Base-by-base conservation (phyloP, 169 alveolate species). In the Ichthyophthirius multifiliis region DNA sequence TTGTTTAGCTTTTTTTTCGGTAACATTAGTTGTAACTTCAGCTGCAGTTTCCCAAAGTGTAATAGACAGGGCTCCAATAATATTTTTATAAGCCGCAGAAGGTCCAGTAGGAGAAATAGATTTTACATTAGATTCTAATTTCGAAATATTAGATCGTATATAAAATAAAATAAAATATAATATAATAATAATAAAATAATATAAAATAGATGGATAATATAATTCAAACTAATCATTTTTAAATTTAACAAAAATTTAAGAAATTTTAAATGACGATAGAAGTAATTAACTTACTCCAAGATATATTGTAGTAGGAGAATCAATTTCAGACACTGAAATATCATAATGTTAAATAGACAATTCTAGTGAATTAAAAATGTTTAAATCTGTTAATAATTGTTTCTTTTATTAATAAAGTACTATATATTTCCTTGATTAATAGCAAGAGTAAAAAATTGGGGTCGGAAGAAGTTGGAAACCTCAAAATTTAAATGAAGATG, bases 1-100 rank as follows among this genome's bases (percentile, higher is more conserved):
- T 71, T 86, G 92, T 35, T 80, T 92, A n/a, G 91, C 94, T 5
- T 80, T 89, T 43, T 64, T 89, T 43, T 82, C 93, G 35, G 91
- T 88, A 1, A 65, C 89, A 34, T 75, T 90, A 7, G 96, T 92
- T 16, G 94, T 92, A 12, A 43, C 88, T 23, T 82, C 82, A 13
- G 63, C 92, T 16, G 86, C 89, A 1, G 88, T 95, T 4, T 82
- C 93, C 6, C 85, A 91, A 71, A 91, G 96, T 16, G 73, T 95
- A 2, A 89, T 93, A 18, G 89, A 90, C 30, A 91, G 90, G 74
- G 96, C 96, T 2, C 93, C 96, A 6, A 76, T 94, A 34, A 92
- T 95, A 13, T 95, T 93, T 75, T 73, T 93, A 30, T 90, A 85
- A 83, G n/a, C 93, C 35, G 96, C 95, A 13, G 98, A 95, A 84